These are phyloP conservation scores for Colletotrichum magnum DNA, from an alignment of 2,329 filamentous ascomycete species.

Conservation along the genomic window DNA sequence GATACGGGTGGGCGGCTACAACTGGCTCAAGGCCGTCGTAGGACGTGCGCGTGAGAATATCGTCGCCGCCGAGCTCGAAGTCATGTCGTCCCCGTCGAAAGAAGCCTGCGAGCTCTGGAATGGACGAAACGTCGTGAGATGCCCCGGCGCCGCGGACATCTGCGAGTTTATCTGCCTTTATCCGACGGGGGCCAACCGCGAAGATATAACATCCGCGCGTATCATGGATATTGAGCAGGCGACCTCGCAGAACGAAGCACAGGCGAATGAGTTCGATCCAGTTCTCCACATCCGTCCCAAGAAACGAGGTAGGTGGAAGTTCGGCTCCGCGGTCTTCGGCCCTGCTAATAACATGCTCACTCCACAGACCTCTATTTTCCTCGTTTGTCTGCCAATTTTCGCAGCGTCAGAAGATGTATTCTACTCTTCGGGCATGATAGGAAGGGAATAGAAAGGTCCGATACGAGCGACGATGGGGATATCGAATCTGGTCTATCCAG, in stretches of 20 bases:
- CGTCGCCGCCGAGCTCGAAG: constrained; percentile 52
- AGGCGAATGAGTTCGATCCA: neutral
- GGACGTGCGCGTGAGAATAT: constrained; percentile 54
- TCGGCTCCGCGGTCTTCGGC: too few relatives aligned
- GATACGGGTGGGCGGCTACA: constrained; percentile 50
- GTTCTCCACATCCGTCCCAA: neutral
- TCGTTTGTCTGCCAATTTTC: too few relatives aligned
- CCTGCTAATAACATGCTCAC: too few relatives aligned
- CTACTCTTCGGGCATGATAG: too few relatives aligned
- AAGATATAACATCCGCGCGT: too few relatives aligned
- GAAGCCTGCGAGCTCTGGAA: constrained; percentile 57
- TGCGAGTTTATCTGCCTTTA: neutral
- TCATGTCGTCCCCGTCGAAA: constrained; percentile 55
- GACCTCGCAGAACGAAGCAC: neutral
- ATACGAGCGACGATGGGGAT: too few relatives aligned
- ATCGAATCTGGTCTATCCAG: too few relatives aligned
- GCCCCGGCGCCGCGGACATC: neutral
- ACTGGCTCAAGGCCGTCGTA: constrained; percentile 53
- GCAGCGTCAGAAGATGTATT: too few relatives aligned
- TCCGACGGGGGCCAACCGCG: neutral
- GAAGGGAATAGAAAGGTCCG: too few relatives aligned
- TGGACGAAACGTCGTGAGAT: neutral
- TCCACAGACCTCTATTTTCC: too few relatives aligned
- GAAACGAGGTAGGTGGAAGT: neutral
- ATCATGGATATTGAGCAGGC: neutral